Percentiles rank a stretch among this genome's conserved stretches.
Conservation (phyloP, 768 basidiomycete genomes). For the Psilocybe subaeruginosa region DNA sequence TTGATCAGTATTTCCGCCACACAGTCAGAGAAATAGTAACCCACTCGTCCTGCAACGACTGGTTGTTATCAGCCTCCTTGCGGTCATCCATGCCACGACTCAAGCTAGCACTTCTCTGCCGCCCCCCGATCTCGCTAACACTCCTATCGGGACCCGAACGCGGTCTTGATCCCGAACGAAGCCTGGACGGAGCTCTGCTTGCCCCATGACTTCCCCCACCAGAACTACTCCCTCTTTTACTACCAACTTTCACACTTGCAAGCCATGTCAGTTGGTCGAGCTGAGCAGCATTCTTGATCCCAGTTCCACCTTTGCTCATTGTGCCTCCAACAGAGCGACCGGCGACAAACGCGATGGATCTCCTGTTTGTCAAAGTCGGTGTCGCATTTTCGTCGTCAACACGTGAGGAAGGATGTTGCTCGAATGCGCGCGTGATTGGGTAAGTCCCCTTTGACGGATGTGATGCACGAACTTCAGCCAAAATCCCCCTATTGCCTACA, state of each 20-base stretch:
- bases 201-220: constrained; percentile 38
- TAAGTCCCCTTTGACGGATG: constrained; percentile 26
- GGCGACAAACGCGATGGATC: constrained; percentile 3
- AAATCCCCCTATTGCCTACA: constrained; percentile 64
- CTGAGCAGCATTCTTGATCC: constrained; percentile 49
- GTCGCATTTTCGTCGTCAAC: neutral
- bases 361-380: neutral
- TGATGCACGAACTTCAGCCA: constrained; percentile 71
- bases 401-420: neutral
- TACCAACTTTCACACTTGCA: constrained; percentile 64
- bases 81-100: constrained; percentile 37
- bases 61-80: constrained; percentile 37
- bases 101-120: constrained; percentile 53
- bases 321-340: constrained; percentile 32
- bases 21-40: constrained; percentile 23
- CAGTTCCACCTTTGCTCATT: constrained; percentile 52
- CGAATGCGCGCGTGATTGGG: constrained; percentile 3
- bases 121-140: constrained; percentile 22
- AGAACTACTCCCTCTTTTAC: constrained; percentile 56
- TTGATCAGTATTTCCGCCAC: neutral
- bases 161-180: constrained; percentile 48
- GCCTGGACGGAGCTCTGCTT: constrained; percentile 48
- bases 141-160: constrained; percentile 22
- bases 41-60: constrained; percentile 76
- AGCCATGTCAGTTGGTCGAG: constrained; percentile 78